Evolutionary conservation across 2,329 filamentous ascomycete genomes (phyloP).

Genomic region (Fusarium albosuccineum): DNA sequence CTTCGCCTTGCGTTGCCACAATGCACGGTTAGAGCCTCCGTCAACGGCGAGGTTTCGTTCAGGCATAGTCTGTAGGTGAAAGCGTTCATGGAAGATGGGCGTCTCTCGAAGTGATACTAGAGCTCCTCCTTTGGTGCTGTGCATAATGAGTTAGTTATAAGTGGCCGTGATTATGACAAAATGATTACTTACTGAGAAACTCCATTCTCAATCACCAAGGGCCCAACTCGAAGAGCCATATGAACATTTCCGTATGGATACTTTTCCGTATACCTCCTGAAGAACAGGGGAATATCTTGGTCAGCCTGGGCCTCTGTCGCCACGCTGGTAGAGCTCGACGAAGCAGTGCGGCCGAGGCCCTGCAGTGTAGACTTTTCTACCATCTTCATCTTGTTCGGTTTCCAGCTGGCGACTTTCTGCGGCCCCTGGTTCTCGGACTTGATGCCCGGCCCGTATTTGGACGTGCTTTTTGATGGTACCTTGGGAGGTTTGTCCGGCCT

Average conservation of each 20-base stretch:
- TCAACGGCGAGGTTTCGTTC: slow-evolving; percentile 31
- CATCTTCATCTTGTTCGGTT: slow-evolving; percentile 17
- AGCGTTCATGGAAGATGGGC: slow-evolving; percentile 34
- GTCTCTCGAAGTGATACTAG: slow-evolving; percentile 45
- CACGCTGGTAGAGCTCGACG: slow-evolving; percentile 25
- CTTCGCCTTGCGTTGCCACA: slow-evolving; percentile 30
- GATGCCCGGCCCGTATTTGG: background rate
- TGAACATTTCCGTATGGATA: slow-evolving; percentile 56
- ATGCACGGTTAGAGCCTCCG: slow-evolving; percentile 23
- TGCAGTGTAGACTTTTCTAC: slow-evolving; percentile 16
- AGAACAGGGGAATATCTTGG: slow-evolving; percentile 48
- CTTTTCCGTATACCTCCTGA: slow-evolving; percentile 47
- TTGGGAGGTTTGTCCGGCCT: background rate
- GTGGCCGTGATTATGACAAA: rapidly evolving
- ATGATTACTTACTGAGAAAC: slow-evolving; percentile 50
- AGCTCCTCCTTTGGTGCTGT: slow-evolving; percentile 44
- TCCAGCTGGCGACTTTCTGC: background rate
- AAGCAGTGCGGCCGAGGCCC: slow-evolving; percentile 22
- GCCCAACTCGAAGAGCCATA: slow-evolving; percentile 56
- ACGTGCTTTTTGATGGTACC: background rate
- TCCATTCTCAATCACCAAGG: slow-evolving; percentile 57
- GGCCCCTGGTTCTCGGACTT: slow-evolving; percentile 8
- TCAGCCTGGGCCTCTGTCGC: slow-evolving; percentile 34
- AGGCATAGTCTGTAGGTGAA: slow-evolving; percentile 38
- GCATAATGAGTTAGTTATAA: background rate